A percentile compares a stretch with the other conserved stretches of the same genome.
These are phyloP conservation scores for Nannochloropsis gaditana DNA, from an alignment of 108 stramenopile genomes.

Conservation along the genomic window DNA sequence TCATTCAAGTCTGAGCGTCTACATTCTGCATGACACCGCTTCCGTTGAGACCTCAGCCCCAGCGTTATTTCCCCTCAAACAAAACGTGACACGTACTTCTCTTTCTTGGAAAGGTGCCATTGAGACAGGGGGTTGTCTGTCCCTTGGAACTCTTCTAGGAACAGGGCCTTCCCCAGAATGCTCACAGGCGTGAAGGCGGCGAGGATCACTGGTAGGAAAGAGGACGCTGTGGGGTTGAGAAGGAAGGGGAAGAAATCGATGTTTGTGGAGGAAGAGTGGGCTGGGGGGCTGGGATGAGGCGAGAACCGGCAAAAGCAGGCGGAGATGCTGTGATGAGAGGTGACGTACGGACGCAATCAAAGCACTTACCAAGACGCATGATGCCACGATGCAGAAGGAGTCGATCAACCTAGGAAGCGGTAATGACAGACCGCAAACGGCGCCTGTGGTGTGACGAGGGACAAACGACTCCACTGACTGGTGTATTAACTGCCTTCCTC, in stretches of 20 bases:
- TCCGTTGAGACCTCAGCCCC: background rate
- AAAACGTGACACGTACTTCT: background rate
- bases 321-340: too few relatives aligned
- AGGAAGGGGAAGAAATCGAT: background rate
- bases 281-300: too few relatives aligned
- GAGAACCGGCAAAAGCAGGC: too few relatives aligned
- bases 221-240: background rate
- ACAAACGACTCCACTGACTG: too few relatives aligned
- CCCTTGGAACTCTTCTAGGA: background rate
- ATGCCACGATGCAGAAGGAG: background rate
- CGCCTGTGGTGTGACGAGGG: too few relatives aligned
- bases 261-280: background rate
- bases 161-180: background rate
- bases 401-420: too few relatives aligned
- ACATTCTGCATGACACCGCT: background rate
- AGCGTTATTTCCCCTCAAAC: background rate
- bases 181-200: background rate
- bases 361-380: conserved; percentile 17
- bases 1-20: background rate
- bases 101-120: background rate
- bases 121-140: background rate
- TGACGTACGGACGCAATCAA: too few relatives aligned
- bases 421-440: too few relatives aligned
- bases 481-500: too few relatives aligned
- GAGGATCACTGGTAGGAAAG: background rate